phyloP scores from a whole-genome alignment of 2,329 filamentous ascomycete genomes.

The Daldinia sp. region DNA sequence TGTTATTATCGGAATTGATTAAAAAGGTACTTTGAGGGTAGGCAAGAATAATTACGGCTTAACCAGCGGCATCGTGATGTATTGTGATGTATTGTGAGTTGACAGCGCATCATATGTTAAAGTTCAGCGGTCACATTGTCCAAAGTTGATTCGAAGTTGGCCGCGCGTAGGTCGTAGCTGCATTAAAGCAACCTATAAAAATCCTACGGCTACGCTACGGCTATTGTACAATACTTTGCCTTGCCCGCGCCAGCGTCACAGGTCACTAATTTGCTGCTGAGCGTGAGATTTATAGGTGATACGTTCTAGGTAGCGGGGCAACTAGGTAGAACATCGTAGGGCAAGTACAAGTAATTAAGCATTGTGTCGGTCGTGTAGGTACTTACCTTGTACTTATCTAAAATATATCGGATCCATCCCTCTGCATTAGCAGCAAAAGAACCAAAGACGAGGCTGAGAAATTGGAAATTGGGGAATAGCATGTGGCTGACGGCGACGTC shows the following conservation, averaged over 20 bases:
- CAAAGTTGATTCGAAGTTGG: constrained; percentile 6
- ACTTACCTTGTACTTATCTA: no score
- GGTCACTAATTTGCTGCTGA: constrained; percentile 1
- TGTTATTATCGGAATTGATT: no score
- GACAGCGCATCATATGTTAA: constrained; percentile 33
- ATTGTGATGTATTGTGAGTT: constrained; percentile 15
- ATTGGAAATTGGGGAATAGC: constrained; percentile 21
- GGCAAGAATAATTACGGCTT: constrained; percentile 5
- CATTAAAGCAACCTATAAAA: no score
- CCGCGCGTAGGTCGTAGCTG: constrained; percentile 7
- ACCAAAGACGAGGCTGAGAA: constrained; percentile 36
- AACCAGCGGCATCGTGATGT: constrained; percentile 12
- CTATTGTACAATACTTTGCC: no score
- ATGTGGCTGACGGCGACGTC: constrained; percentile 37
- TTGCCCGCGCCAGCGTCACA: background rate
- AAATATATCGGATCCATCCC: background rate
- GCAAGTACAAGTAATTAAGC: no score
- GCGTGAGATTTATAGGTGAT: constrained; percentile 7
- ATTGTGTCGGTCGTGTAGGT: background rate
- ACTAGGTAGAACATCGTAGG: no score
- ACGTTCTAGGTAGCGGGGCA: constrained; percentile 19
- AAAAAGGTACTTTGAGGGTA: background rate
- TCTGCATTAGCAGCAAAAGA: constrained; percentile 7
- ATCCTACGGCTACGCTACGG: no score
- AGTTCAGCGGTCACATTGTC: constrained; percentile 30